Conservation (phyloP, 2,329 filamentous ascomycete species). For the Fusarium sp. region DNA sequence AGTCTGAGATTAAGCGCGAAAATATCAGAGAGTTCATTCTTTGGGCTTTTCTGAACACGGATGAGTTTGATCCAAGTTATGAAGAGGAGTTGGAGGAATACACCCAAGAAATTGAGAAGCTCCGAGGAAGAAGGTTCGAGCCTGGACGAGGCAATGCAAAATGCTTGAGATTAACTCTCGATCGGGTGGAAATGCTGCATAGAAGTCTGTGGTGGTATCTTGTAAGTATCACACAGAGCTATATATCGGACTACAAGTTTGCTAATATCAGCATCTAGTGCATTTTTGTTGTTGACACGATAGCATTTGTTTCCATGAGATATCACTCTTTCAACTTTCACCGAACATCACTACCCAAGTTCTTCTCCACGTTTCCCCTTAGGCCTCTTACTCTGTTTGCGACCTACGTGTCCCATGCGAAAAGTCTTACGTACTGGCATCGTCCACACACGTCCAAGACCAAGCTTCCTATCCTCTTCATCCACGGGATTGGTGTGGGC, state of each 20-base stretch:
- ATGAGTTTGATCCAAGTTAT: slow-evolving; percentile 57
- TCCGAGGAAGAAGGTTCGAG: slow-evolving; percentile 63
- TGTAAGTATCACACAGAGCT: slow-evolving; percentile 53
- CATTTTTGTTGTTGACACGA: slow-evolving; percentile 62
- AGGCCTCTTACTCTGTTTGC: slow-evolving; percentile 64
- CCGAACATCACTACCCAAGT: slow-evolving; percentile 52
- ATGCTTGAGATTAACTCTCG: slow-evolving; percentile 68
- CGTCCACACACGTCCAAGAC: slow-evolving; percentile 70
- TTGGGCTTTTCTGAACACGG: slow-evolving; percentile 71
- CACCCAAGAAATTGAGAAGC: slow-evolving; percentile 63
- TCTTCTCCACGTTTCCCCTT: slow-evolving; percentile 66
- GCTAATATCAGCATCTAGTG: slow-evolving; percentile 48
- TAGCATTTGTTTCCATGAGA: slow-evolving; percentile 52
- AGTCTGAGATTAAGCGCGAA: slow-evolving; percentile 67
- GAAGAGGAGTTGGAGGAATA: slow-evolving; percentile 70
- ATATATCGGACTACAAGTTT: not conserved
- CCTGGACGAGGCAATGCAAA: slow-evolving; percentile 65
- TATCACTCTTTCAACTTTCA: slow-evolving; percentile 63
- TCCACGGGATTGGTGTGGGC: slow-evolving; percentile 70
- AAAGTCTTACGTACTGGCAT: slow-evolving; percentile 70
- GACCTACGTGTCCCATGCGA: slow-evolving; percentile 60
- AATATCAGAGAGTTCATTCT: slow-evolving; percentile 71
- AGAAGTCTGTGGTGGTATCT: slow-evolving; percentile 69
- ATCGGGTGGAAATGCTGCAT: slow-evolving; percentile 68
- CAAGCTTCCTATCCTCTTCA: slow-evolving; percentile 69